Evolutionary conservation across 768 basidiomycete species (phyloP), one percentile per base, ranked within the genome.

Genomic region (Sarcodon aspratus): DNA sequence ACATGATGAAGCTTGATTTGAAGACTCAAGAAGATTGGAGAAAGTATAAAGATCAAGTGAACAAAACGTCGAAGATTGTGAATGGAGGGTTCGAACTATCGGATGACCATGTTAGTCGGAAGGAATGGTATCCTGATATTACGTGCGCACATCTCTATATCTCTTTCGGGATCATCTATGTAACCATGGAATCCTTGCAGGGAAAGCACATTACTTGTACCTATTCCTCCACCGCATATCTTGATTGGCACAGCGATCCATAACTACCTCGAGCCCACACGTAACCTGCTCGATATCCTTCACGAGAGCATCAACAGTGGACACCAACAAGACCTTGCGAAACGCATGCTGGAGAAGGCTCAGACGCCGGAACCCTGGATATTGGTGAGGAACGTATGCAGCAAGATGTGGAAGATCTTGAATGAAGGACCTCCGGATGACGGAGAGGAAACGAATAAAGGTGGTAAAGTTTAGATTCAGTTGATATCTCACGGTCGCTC

Each of bases 341-440:
- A 56, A 32, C 76, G 77, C 3, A 62, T 80, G 12, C 78, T 76
- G 74, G 77, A 82, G 58, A 85, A 82, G 59, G 75, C 81, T 13
- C 70, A 67, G 63, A 75, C 78, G 1, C 68, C 70, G 10, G 80
- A 85, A 47, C 85, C 85, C 0, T 76, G 63, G 42, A 54, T 60
- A 44, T 63, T 74, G 7, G 70, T 65, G 10, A 59, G 61, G n/a
- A 69, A 63, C n/a, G 66, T 66, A 6, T 62, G 62, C 52, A 58
- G 61, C 50, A 62, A 63, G 54, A 65, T 68, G 59, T 70, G 69
- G 70, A 62, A 66, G 56, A 60, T 63, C 50, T 61, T 62, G 58
- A 57, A 46, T 49, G 58, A 62, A 27, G 53, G 50, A 10, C 51
- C 53, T 17, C 51, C 54, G 34, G 59, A 59, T 9, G 53, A 57